These are phyloP conservation scores for Calocera cornea DNA, from an alignment of 768 basidiomycete genomes.

Conservation along the genomic window DNA sequence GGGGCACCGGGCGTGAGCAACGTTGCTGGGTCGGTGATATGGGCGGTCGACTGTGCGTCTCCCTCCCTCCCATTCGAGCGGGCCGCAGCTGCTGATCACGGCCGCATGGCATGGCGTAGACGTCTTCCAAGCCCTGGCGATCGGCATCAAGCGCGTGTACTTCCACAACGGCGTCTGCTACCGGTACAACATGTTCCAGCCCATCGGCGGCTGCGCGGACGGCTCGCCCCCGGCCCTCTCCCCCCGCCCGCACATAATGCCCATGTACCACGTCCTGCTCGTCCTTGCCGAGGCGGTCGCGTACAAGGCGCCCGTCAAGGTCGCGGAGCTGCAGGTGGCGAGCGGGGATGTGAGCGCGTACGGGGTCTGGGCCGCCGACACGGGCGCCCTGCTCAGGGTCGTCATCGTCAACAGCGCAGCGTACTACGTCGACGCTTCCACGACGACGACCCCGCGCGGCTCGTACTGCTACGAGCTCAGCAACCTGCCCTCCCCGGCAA, in stretches of 20 bases:
- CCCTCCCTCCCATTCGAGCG: not conserved
- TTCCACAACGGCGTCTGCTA: constrained; percentile 4
- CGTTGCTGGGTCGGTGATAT: not conserved
- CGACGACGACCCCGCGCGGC: not conserved
- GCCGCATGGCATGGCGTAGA: not conserved
- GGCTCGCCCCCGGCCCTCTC: not conserved
- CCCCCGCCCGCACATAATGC: not conserved
- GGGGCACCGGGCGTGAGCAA: not conserved
- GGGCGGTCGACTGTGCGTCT: not conserved
- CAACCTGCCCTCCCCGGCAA: not conserved
- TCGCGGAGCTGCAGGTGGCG: not conserved
- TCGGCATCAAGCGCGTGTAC: not conserved
- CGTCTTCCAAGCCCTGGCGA: not conserved
- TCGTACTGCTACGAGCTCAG: not conserved
- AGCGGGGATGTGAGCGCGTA: not conserved
- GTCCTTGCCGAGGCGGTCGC: not conserved
- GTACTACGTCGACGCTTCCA: not conserved
- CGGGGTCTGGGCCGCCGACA: not conserved
- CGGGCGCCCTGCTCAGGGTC: not conserved
- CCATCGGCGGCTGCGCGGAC: not conserved
- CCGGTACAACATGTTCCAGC: constrained; percentile 1
- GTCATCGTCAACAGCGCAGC: not conserved
- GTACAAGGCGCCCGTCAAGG: not conserved
- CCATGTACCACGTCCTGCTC: not conserved
- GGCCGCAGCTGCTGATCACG: not conserved